Base-by-base conservation (phyloP, 2,329 filamentous ascomycete species). In the Ophiognomonia clavigignenti-juglandacearum region DNA sequence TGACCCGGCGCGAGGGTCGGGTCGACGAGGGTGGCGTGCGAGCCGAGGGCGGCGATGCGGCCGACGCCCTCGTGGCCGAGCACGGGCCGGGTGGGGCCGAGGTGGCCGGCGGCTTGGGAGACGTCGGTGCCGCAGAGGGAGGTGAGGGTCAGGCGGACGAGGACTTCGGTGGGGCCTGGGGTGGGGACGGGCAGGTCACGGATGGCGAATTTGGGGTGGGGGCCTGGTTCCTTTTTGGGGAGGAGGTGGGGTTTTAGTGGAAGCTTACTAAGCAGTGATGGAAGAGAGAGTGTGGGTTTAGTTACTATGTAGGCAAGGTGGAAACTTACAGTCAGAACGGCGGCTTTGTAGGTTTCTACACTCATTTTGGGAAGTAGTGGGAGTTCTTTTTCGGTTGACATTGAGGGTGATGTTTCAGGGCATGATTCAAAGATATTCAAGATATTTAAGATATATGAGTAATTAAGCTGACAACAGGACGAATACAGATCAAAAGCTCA, bases 11-110 rank as follows among this genome's bases (percentile, higher is more conserved):
- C 18, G 14, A 64, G 51, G 2, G 53, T 46, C 2, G 55, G 48
- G 36, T 61, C 60, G n/a, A 56, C 37, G 1, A 48, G 18, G 1
- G 53, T 6, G 4, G 68, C 59, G 27, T 61, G 59, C 24, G 59
- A 57, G 1, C 71, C 71, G 2, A 72, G 50, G 20, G 53, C 57
- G 4, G 59, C 64, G 14, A 72, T 59, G 10, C 57, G 58, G 1
- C 71, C 71, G 1, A 72, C 65, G 7, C 70, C 71, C 51, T 74
- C 71, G 39, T 74, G 71, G 4, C 71, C 71, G 0, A 69, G 58
- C 2, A 69, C 61, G 20, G 61, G 51, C 5, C 58, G 54, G 1
- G 59, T 58, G 0, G 64, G 64, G 0, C 67, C 66, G 37, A 70
- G 53, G 20, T 67, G 57, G 10, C 68, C 67, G 0, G 60, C 44